phyloP scores from a whole-genome alignment of 306 rosid genomes.

The Coriaria nepalensis region DNA sequence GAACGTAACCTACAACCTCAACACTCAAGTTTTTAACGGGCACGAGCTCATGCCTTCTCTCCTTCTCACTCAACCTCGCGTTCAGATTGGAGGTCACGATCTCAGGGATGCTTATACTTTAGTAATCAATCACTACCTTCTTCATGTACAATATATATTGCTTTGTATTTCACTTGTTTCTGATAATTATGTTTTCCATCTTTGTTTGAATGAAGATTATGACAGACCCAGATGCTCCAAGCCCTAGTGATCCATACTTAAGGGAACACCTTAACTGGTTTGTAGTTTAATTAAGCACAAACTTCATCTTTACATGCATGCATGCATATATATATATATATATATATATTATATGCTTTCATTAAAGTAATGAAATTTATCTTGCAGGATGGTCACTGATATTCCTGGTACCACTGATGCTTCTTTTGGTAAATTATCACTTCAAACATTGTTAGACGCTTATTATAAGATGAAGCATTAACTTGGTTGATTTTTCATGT shows the following conservation, averaged over 20 bases:
- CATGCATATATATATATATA: too few species aligned
- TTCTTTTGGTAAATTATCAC: conserved; percentile 45
- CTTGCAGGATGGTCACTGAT: conserved; percentile 73
- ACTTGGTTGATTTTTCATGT: too few species aligned
- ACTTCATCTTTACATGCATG: too few species aligned
- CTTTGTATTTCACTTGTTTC: too few species aligned
- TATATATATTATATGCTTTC: too few species aligned
- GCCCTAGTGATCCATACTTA: conserved; percentile 74
- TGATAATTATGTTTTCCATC: too few species aligned
- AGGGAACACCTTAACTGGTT: conserved; percentile 87
- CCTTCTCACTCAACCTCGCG: conserved; percentile 44
- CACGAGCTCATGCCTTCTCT: conserved; percentile 65
- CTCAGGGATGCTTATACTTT: conserved; percentile 69
- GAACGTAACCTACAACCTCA: conserved; percentile 51
- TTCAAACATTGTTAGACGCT: too few species aligned
- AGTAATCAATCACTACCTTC: conserved; percentile 17
- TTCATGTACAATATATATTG: too few species aligned
- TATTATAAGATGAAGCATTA: too few species aligned
- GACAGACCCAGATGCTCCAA: conserved; percentile 94
- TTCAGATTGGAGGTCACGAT: conserved; percentile 73
- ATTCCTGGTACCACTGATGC: conserved; percentile 83
- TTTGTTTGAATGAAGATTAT: conserved; percentile 26
- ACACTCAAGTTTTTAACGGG: conserved; percentile 56
- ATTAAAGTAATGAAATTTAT: neutral
- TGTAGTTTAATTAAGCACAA: conserved; percentile 5